Evolutionary conservation across 495 filamentous ascomycete species (phyloP).

Genomic region (Penicillium crystallinum): DNA sequence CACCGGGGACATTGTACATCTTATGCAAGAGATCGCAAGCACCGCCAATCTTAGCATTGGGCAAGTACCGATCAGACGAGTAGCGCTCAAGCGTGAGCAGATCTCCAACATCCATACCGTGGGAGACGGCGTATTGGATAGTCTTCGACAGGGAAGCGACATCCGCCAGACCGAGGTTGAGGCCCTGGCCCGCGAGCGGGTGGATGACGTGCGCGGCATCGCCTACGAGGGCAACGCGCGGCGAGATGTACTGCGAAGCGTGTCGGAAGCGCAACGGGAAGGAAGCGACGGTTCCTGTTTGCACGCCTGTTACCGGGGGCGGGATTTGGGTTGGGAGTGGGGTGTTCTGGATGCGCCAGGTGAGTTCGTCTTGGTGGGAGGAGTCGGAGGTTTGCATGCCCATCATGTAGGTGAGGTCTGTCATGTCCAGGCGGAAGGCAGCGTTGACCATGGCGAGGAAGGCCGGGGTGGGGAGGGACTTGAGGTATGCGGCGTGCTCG

Average conservation of each 20-base stretch:
- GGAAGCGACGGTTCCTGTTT: conserved; percentile 74
- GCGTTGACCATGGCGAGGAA: conserved; percentile 90
- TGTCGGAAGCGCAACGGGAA: conserved; percentile 91
- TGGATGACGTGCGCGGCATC: conserved; percentile 95
- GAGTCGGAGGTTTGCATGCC: conserved; percentile 43
- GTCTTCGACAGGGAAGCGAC: conserved; percentile 67
- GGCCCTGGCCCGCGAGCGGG: conserved; percentile 87
- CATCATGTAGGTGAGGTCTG: conserved; percentile 78
- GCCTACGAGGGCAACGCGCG: conserved; percentile 82
- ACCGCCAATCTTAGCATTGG: conserved; percentile 81
- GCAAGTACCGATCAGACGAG: conserved; percentile 66
- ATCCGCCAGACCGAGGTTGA: conserved; percentile 90
- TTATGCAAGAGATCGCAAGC: conserved; percentile 93
- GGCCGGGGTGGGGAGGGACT: conserved; percentile 61
- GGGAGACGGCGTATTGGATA: conserved; percentile 68
- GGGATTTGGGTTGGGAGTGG: conserved; percentile 48
- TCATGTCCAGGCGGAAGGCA: conserved; percentile 75
- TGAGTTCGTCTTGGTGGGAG: conserved; percentile 64
- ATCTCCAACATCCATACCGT: conserved; percentile 81
- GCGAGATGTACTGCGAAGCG: conserved; percentile 83
- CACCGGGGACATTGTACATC: conserved; percentile 68
- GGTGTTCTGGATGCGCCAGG: conserved; percentile 75
- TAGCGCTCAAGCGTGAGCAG: conserved; percentile 73
- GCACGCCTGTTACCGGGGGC: conserved; percentile 57
- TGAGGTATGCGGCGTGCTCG: conserved; percentile 70